These are phyloP conservation scores for Exsudoporus frostii DNA, from an alignment of 768 basidiomycete species.

Conservation along the genomic window DNA sequence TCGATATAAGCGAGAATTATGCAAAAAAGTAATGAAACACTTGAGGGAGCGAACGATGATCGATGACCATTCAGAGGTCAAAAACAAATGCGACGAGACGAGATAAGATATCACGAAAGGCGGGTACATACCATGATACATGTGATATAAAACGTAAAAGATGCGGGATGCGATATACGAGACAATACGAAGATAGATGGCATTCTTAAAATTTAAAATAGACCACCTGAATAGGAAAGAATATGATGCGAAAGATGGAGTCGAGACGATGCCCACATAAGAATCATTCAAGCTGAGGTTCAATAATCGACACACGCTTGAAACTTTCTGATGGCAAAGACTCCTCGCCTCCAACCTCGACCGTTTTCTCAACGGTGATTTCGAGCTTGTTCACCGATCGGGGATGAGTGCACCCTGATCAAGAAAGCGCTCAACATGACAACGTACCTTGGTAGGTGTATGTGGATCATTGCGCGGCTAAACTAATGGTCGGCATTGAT, in stretches of 20 bases:
- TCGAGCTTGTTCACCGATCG: slow-evolving; percentile 18
- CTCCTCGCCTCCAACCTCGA: slow-evolving; percentile 24
- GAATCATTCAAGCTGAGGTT: slow-evolving; percentile 7
- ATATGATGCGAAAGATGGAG: not conserved
- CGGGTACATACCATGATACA: not conserved
- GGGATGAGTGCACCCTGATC: not conserved
- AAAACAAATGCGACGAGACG: not conserved
- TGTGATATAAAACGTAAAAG: not conserved
- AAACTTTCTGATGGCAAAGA: not conserved
- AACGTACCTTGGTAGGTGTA: slow-evolving; percentile 20
- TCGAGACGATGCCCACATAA: not conserved
- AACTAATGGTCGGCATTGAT: not conserved
- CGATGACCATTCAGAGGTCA: not conserved
- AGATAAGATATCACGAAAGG: not conserved
- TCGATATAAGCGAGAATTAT: not conserved
- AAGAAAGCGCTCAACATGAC: not conserved
- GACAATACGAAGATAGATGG: not conserved
- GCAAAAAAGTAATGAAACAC: not conserved
- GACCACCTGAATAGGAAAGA: not conserved
- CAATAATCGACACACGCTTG: slow-evolving; percentile 7
- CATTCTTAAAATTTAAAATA: not conserved
- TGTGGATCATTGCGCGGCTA: slow-evolving; percentile 10
- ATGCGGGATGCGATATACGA: not conserved
- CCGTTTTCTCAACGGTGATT: slow-evolving; percentile 30
- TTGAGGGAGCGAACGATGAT: not conserved